Percentiles rank a stretch among this genome's conserved stretches.
These are phyloP conservation scores for Fraxinus latifolia DNA, from an alignment of 305 asterid species.

Conservation along the genomic window DNA sequence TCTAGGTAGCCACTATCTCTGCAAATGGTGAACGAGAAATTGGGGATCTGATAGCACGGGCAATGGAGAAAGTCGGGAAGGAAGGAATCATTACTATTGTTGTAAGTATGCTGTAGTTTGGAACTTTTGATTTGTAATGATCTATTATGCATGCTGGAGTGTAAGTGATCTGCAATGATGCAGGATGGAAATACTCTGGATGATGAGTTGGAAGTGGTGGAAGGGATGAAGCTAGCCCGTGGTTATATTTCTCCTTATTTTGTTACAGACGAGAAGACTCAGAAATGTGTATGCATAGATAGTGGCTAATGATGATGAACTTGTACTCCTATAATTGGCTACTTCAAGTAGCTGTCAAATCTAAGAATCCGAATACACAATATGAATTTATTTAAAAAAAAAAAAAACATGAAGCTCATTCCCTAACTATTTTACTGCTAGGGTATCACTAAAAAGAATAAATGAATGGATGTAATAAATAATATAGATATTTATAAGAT, in stretches of 20 bases:
- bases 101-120: constrained; percentile 45
- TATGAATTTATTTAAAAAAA: not conserved
- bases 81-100: constrained; percentile 82
- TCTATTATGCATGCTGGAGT: constrained; percentile 4
- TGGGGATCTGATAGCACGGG: constrained; percentile 82
- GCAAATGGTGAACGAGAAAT: constrained; percentile 85
- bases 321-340: constrained; percentile 8
- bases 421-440: not conserved
- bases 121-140: constrained; percentile 1
- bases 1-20: constrained; percentile 82
- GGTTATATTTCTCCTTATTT: constrained; percentile 91
- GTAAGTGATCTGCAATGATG: constrained; percentile 19
- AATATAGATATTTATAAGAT: not conserved
- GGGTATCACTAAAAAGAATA: not conserved
- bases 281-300: constrained; percentile 62
- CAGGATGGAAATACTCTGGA: constrained; percentile 82
- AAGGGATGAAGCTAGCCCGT: constrained; percentile 89
- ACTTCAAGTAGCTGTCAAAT: constrained; percentile 6
- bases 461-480: not conserved
- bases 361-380: not conserved
- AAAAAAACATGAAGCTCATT: not conserved
- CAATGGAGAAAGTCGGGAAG: constrained; percentile 94
- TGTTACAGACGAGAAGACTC: constrained; percentile 64
- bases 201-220: constrained; percentile 89
- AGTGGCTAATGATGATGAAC: constrained; percentile 1